These are phyloP conservation scores for Ogataea methanolica DNA, from an alignment of 805 yeast genomes.

Conservation along the genomic window DNA sequence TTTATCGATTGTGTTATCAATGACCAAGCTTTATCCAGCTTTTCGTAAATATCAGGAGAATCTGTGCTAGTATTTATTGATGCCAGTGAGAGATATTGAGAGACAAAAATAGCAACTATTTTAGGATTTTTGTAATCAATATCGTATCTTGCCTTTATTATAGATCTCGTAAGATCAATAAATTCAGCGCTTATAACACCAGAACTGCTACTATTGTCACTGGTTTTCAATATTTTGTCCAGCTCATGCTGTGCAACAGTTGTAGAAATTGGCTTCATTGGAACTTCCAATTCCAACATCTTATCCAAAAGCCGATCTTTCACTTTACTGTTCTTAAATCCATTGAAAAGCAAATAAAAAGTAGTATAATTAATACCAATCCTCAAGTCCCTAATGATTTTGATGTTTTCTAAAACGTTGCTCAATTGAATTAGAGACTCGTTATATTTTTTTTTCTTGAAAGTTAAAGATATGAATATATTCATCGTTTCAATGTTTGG, in stretches of 20 bases:
- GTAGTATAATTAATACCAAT: slow-evolving; percentile 8
- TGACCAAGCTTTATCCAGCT: slow-evolving; percentile 10
- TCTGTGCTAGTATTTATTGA: too few relatives aligned
- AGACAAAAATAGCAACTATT: too few relatives aligned
- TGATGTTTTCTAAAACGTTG: slow-evolving; percentile 8
- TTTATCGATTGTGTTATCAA: slow-evolving; percentile 2
- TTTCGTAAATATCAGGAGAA: neutral
- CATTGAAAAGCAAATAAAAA: slow-evolving; percentile 8
- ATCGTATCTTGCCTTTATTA: too few relatives aligned
- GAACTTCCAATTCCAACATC: slow-evolving; percentile 1
- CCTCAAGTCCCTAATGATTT: slow-evolving; percentile 1
- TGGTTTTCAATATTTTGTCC: too few relatives aligned
- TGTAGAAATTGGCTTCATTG: slow-evolving; percentile 1
- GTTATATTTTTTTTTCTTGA: slow-evolving; percentile 8
- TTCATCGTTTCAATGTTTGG: slow-evolving; percentile 11
- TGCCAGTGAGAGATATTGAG: too few relatives aligned
- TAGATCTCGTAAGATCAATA: neutral
- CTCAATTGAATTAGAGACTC: neutral
- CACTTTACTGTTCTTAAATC: slow-evolving; percentile 5
- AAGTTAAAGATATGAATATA: slow-evolving; percentile 6
- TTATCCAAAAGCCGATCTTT: slow-evolving; percentile 2
- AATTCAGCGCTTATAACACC: neutral
- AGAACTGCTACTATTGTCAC: neutral
- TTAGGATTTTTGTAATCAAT: too few relatives aligned
- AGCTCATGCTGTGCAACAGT: too few relatives aligned